Conservation (phyloP, 176 grass and related monocot species). For the Carex kokanica region DNA sequence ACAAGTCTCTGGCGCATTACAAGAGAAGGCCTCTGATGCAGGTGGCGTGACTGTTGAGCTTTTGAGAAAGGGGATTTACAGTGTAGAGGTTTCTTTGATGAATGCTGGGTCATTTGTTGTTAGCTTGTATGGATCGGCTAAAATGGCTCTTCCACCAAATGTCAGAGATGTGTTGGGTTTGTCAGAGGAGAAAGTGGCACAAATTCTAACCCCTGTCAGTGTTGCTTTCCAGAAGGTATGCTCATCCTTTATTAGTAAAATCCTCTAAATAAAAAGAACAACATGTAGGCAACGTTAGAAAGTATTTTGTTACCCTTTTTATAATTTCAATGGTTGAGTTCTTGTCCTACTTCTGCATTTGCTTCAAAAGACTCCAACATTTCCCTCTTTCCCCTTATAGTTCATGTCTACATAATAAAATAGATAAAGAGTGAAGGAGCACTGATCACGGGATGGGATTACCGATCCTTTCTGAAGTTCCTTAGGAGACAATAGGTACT, state of each 20-base stretch:
- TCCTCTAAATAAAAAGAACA: background rate
- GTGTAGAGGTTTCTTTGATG: constrained; percentile 58
- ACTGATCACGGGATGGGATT: background rate
- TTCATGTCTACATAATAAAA: background rate
- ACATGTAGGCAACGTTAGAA: background rate
- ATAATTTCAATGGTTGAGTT: constrained; percentile 10
- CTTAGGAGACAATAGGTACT: background rate
- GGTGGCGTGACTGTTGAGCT: constrained; percentile 43
- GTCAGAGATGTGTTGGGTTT: constrained; percentile 56
- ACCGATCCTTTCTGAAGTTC: background rate
- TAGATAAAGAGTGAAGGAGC: background rate
- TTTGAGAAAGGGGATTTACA: constrained; percentile 55
- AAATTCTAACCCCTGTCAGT: constrained; percentile 54
- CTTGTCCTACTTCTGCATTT: background rate
- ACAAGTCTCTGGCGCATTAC: constrained; percentile 54
- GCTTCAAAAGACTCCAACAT: background rate
- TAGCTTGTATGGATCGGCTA: constrained; percentile 69
- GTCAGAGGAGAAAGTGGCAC: constrained; percentile 72
- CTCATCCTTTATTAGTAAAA: background rate
- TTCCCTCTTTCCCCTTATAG: background rate
- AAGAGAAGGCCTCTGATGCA: constrained; percentile 51
- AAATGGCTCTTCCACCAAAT: constrained; percentile 70
- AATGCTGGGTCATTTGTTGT: constrained; percentile 50
- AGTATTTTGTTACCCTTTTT: background rate
- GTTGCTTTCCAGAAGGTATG: constrained; percentile 77